Evolutionary conservation across 768 basidiomycete species (phyloP).

Genomic region (Suillus clintonianus): DNA sequence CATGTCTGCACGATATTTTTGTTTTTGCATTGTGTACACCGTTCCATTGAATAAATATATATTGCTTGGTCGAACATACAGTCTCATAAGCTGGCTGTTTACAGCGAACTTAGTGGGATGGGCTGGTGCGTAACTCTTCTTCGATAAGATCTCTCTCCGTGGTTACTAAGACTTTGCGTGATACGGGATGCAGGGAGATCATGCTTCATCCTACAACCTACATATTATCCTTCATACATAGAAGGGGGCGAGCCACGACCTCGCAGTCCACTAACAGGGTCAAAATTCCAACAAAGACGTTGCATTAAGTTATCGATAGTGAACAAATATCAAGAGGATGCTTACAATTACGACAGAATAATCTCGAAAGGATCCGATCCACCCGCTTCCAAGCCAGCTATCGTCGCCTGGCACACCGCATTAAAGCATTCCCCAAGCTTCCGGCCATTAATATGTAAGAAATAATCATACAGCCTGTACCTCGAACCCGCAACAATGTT

Average conservation of each 20-base stretch:
- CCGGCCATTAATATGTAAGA: conserved; percentile 59
- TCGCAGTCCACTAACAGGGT: background rate
- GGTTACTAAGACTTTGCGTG: background rate
- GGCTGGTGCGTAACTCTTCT: too few species aligned
- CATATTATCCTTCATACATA: background rate
- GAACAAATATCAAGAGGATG: background rate
- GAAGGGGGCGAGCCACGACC: background rate
- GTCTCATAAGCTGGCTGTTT: too few species aligned
- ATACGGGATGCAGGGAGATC: background rate
- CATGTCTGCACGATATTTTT: too few species aligned
- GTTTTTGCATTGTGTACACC: too few species aligned
- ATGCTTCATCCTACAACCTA: too few species aligned
- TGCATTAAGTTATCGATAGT: background rate
- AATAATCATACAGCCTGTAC: conserved; percentile 84
- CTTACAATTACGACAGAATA: conserved; percentile 21
- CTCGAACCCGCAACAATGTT: conserved; percentile 88
- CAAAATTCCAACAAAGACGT: background rate
- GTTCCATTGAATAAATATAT: too few species aligned
- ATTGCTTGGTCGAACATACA: background rate
- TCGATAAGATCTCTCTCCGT: too few species aligned
- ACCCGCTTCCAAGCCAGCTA: conserved; percentile 72
- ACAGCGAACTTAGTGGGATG: too few species aligned
- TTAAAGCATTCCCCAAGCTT: conserved; percentile 73
- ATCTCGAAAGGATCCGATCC: conserved; percentile 77
- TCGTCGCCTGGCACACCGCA: conserved; percentile 67